These are phyloP conservation scores for Leishmania major DNA, from an alignment of 208 protist species.

Conservation along the genomic window DNA sequence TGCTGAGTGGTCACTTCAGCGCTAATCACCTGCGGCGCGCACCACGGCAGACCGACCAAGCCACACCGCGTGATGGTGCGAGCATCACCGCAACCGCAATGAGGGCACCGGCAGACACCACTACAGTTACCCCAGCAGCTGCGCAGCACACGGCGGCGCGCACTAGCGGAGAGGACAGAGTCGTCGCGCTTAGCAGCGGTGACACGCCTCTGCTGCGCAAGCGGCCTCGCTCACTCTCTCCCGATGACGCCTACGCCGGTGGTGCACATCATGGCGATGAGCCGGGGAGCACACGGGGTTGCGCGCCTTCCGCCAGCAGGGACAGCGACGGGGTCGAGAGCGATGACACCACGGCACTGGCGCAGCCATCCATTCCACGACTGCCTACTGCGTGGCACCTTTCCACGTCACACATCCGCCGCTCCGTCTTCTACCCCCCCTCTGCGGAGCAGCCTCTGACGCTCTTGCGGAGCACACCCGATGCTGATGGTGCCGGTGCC, in stretches of 20 bases:
- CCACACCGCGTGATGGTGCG: background rate
- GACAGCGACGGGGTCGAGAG: background rate
- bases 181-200: background rate
- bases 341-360: background rate
- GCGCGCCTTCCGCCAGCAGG: background rate
- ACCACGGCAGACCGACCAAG: background rate
- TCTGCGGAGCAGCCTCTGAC: constrained; percentile 12
- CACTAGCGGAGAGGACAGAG: background rate
- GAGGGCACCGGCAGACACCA: background rate
- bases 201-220: constrained; percentile 4
- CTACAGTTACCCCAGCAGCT: background rate
- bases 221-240: constrained; percentile 16
- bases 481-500: background rate
- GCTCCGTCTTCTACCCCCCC: constrained; percentile 27
- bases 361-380: background rate
- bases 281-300: background rate
- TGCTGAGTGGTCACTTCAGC: constrained; percentile 29
- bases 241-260: background rate
- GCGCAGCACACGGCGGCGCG: background rate
- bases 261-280: background rate
- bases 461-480: background rate
- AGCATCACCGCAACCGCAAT: background rate
- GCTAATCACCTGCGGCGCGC: constrained; percentile 28
- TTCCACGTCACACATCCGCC: constrained; percentile 4
- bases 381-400: constrained; percentile 5